Conservation (phyloP, 106 monocot species). For the Apostasia ramifera region DNA sequence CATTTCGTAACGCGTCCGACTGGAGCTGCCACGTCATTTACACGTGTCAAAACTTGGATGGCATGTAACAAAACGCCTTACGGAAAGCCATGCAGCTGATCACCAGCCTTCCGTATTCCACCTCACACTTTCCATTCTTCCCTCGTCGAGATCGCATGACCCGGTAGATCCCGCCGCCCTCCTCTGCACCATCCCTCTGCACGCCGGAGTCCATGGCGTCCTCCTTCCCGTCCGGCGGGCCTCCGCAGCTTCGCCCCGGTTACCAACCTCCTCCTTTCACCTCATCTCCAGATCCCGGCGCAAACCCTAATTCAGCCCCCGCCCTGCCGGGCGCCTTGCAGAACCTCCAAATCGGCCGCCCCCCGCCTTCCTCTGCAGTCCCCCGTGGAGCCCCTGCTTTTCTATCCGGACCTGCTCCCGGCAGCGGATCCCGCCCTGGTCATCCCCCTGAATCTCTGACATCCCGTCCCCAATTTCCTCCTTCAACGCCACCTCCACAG, state of each 20-base stretch:
- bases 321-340: conserved; percentile 42
- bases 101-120: no score
- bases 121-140: no score
- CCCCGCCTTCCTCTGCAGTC: conserved; percentile 14
- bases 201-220: conserved; percentile 43
- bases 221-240: conserved; percentile 24
- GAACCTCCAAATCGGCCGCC: conserved; percentile 65
- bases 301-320: conserved; percentile 4
- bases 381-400: conserved; percentile 10
- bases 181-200: neutral
- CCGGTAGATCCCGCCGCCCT: neutral
- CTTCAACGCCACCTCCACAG: neutral
- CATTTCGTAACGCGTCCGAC: no score
- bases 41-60: no score
- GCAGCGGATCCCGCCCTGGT: conserved; percentile 4
- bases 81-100: no score
- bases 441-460: conserved; percentile 6
- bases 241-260: conserved; percentile 22
- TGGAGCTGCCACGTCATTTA: no score
- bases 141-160: no score
- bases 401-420: neutral
- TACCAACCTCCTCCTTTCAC: conserved; percentile 1
- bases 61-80: no score
- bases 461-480: conserved; percentile 7
- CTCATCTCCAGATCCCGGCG: conserved; percentile 17